Conservation (phyloP, 192 early-diverging fungal species). For the Cladochytrium replicatum region DNA sequence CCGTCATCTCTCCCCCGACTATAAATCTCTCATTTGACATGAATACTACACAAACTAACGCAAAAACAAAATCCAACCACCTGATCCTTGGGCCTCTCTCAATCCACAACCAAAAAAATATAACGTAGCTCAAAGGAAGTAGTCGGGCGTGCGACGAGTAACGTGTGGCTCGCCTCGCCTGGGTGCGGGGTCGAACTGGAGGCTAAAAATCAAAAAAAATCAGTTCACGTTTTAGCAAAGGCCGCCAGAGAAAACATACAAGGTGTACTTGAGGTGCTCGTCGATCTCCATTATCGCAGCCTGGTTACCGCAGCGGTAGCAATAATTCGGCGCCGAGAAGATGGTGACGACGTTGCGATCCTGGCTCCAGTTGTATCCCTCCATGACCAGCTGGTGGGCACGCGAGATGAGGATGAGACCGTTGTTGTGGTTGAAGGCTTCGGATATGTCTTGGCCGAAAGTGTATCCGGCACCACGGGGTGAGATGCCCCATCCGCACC, state of each 20-base stretch:
- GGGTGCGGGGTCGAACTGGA: constrained; percentile 96
- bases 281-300: constrained; percentile 99
- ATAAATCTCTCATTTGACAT: no score
- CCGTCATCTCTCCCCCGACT: no score
- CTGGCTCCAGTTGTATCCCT: constrained; percentile 98
- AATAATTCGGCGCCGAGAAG: constrained; percentile 98
- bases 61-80: no score
- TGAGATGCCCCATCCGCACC: constrained; percentile 84
- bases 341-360: constrained; percentile 98
- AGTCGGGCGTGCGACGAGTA: constrained; percentile 95
- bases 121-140: constrained; percentile 91
- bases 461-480: constrained; percentile 97
- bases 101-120: no score
- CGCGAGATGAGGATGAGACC: constrained; percentile 94
- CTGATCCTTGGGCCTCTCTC: no score
- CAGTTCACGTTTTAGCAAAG: background rate
- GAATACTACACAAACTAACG: no score
- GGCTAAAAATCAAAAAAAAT: constrained; percentile 18
- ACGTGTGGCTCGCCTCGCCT: constrained; percentile 96
- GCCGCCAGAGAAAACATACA: constrained; percentile 35
- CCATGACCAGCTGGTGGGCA: constrained; percentile 96
- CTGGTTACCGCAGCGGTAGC: constrained; percentile 99
- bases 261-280: constrained; percentile 98
- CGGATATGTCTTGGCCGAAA: constrained; percentile 88
- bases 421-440: constrained; percentile 81